Evolutionary conservation across 179 eudicot species (phyloP).

Genomic region (Nepenthes alata): DNA sequence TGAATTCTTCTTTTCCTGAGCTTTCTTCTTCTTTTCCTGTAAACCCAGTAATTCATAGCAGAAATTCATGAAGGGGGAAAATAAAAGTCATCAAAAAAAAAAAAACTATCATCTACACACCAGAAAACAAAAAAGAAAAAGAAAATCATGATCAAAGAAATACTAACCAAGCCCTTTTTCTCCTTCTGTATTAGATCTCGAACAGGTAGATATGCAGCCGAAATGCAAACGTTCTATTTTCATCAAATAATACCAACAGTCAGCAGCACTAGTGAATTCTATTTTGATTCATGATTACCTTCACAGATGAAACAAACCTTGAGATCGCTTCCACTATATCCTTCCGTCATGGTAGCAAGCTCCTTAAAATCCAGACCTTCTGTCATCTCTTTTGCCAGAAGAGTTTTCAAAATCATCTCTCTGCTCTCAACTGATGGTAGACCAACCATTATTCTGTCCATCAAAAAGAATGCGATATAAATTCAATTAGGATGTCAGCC

Average conservation of each 20-base stretch:
- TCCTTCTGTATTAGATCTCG: slow-evolving; percentile 85
- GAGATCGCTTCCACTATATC: slow-evolving; percentile 90
- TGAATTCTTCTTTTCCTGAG: slow-evolving; percentile 39
- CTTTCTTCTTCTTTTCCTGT: slow-evolving; percentile 58
- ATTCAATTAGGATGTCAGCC: background rate
- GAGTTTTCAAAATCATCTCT: slow-evolving; percentile 77
- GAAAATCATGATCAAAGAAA: background rate
- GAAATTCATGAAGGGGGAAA: background rate
- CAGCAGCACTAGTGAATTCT: background rate
- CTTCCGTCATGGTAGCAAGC: slow-evolving; percentile 87
- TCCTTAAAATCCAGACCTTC: slow-evolving; percentile 63
- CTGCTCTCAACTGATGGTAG: slow-evolving; percentile 70
- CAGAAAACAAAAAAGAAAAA: background rate
- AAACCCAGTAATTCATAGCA: background rate
- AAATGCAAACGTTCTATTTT: slow-evolving; percentile 64
- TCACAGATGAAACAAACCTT: slow-evolving; percentile 34
- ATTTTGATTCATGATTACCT: background rate
- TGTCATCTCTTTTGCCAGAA: slow-evolving; percentile 59
- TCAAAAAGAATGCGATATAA: slow-evolving; percentile 1
- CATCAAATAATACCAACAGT: slow-evolving; percentile 3
- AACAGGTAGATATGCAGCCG: slow-evolving; percentile 94
- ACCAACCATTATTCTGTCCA: slow-evolving; percentile 74
- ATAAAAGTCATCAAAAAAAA: background rate
- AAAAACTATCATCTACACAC: background rate
- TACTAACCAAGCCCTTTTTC: slow-evolving; percentile 55